Percentiles rank a stretch among this genome's conserved stretches.
Evolutionary conservation across 2,329 filamentous ascomycete species (phyloP).

Genomic region (Cylindrodendrum hubeiense): DNA sequence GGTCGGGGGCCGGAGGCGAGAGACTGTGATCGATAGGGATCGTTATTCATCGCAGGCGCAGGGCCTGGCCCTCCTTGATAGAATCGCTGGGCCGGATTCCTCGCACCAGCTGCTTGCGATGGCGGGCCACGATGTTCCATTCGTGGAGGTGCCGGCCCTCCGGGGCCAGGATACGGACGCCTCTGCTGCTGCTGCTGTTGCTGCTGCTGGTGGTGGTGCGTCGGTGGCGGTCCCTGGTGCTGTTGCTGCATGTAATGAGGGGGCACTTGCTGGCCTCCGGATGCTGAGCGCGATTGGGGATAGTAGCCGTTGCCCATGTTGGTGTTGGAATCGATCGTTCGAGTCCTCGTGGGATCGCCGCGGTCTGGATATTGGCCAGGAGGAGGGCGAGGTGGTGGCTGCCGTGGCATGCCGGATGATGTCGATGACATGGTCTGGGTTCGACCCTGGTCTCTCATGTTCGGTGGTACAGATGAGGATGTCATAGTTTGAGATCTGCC

Average conservation of each 20-base stretch:
- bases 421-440: conserved; percentile 82
- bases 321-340: conserved; percentile 53
- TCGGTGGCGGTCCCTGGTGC: conserved; percentile 51
- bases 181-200: conserved; percentile 52
- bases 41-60: conserved; percentile 81
- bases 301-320: conserved; percentile 65
- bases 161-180: conserved; percentile 59
- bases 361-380: conserved; percentile 52
- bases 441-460: conserved; percentile 70
- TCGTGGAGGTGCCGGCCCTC: conserved; percentile 69
- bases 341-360: conserved; percentile 46
- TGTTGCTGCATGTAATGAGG: conserved; percentile 63
- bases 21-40: conserved; percentile 92
- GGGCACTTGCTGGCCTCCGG: conserved; percentile 60
- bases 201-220: conserved; percentile 57
- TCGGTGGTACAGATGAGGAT: conserved; percentile 73
- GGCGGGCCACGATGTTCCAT: conserved; percentile 71
- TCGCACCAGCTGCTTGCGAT: conserved; percentile 53
- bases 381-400: conserved; percentile 70
- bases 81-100: conserved; percentile 67
- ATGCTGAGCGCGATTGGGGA: conserved; percentile 64
- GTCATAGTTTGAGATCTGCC: conserved; percentile 97
- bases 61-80: conserved; percentile 69
- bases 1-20: conserved; percentile 83
- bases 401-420: conserved; percentile 68